A percentile compares a stretch with the other conserved stretches of the same genome.
These are phyloP conservation scores for Metrosideros polymorpha DNA, from an alignment of 441 rosid genomes.

Conservation along the genomic window DNA sequence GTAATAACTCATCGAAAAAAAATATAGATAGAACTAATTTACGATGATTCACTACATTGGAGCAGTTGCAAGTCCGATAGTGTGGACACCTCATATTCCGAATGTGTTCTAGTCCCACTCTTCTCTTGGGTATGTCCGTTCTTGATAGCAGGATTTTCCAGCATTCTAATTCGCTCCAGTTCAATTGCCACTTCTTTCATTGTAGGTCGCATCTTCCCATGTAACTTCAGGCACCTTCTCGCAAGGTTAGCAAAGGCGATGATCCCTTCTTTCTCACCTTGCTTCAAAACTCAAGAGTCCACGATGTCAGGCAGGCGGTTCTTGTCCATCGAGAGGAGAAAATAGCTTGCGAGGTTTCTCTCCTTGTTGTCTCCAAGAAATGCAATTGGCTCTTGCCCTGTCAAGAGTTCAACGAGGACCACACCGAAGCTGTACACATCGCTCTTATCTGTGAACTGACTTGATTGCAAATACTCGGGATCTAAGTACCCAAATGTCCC, in stretches of 20 bases:
- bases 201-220: not conserved
- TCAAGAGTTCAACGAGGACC: not conserved
- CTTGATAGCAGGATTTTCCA: not conserved
- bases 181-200: not conserved
- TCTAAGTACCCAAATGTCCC: not conserved
- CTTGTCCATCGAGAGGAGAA: not conserved
- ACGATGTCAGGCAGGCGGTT: too few species aligned
- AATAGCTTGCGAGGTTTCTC: not conserved
- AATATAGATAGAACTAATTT: not conserved
- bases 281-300: not conserved
- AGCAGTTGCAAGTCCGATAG: not conserved
- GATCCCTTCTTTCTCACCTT: not conserved
- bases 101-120: not conserved
- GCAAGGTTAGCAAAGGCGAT: not conserved
- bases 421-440: not conserved
- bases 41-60: not conserved
- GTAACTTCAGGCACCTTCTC: not conserved
- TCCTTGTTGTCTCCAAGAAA: not conserved
- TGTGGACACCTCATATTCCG: not conserved
- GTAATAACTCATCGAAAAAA: not conserved
- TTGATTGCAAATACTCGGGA: not conserved
- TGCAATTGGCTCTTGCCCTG: not conserved
- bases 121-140: not conserved
- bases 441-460: not conserved
- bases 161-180: not conserved